These are phyloP conservation scores for Durusdinium trenchii DNA, from an alignment of 73 alveolate species.

Conservation along the genomic window DNA sequence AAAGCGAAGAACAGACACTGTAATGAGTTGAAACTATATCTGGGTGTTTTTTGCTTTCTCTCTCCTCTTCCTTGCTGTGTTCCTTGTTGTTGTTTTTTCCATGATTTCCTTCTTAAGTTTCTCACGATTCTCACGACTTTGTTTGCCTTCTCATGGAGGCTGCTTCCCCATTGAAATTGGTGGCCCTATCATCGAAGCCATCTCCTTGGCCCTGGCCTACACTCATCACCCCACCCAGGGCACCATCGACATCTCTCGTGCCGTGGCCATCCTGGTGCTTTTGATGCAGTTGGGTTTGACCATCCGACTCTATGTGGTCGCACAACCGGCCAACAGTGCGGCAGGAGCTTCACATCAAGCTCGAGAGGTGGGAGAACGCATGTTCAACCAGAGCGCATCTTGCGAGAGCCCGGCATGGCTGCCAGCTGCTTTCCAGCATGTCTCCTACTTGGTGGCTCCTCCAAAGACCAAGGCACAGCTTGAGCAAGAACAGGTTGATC, in stretches of 20 bases:
- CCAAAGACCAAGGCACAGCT: constrained; percentile 83
- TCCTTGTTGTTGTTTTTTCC: too few species aligned
- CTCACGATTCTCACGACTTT: too few species aligned
- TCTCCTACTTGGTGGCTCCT: constrained; percentile 84
- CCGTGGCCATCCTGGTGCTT: constrained; percentile 46
- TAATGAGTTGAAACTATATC: too few species aligned
- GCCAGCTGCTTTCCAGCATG: constrained; percentile 94
- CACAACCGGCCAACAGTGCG: constrained; percentile 80
- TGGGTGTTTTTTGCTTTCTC: too few species aligned
- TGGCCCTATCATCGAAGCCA: constrained; percentile 77
- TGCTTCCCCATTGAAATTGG: constrained; percentile 81
- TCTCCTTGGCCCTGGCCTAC: constrained; percentile 79
- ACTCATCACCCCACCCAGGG: constrained; percentile 54
- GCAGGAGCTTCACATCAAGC: constrained; percentile 40
- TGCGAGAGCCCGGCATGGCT: constrained; percentile 76
- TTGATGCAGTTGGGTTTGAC: constrained; percentile 72
- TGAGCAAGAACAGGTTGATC: constrained; percentile 45
- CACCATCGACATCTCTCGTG: constrained; percentile 8
- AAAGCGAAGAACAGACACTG: too few species aligned
- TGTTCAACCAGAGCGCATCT: constrained; percentile 77
- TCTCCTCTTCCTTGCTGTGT: too few species aligned
- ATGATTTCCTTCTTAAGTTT: too few species aligned
- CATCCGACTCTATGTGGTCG: constrained; percentile 74
- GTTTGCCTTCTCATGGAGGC: constrained; percentile 91
- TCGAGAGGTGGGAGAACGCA: constrained; percentile 34